Evolutionary conservation across 306 rosid species (phyloP), one percentile per base, ranked within the genome.

Genomic region (Castanospermum australe): DNA sequence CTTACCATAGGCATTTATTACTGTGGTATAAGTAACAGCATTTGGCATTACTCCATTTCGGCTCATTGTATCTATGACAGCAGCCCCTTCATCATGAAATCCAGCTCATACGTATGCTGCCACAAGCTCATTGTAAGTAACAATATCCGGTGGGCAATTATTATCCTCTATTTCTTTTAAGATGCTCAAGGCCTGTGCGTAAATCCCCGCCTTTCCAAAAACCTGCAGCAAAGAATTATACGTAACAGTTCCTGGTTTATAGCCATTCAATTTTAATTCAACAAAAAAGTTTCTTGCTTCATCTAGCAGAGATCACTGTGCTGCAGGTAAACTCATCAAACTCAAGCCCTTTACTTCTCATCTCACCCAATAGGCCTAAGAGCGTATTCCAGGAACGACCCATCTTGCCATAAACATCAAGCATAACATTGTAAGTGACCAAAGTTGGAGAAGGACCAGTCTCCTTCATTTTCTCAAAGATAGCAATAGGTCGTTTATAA

Each of bases 371-470:
- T 12, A 96, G 88, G 25, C 71, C 90, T 71, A 93, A 83, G 70
- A 96, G 88, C 14, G 75, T 83, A 76, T 66, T 56, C 99, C 99
- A 96, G 32, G 98, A 93, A 18, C 96, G 90, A 70, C 99, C 99
- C 99, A 90, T 96, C 84, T 89, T 96, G 64, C 99, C 99, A 75
- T 89, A 93, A 73, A 96, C 98, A 84, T 90, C 94, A 71, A 96
- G 98, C 94, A 96, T 90, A 64, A 96, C 96, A 79, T 93, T 96
- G 84, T 90, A 96, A 74, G 99, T 93, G 30, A 96, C 98, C 91
- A 96, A 63, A 71, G 90, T 93, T 21, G 98, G 97, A 51, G 92
- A 90, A 54, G 91, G 64, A 47, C 97, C 98, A 56, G 77, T 61
- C 56, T 85, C 94, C 82, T 84, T 83, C 96, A 96, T 86, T 77